Evolutionary conservation across 2,329 filamentous ascomycete genomes (phyloP).

Genomic region (Phoma sp.): DNA sequence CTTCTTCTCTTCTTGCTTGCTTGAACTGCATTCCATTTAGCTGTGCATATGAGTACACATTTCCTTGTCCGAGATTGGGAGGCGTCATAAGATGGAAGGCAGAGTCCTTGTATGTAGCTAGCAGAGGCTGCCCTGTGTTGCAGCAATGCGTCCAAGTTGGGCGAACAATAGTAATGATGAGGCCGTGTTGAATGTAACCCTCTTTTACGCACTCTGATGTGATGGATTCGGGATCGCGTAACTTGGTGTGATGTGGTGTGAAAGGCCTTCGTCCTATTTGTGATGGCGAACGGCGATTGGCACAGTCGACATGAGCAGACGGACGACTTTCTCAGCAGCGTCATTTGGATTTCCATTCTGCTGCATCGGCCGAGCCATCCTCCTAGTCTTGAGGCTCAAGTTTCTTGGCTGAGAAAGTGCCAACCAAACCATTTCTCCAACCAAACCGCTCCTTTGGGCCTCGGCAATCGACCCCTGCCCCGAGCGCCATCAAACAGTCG

Average conservation of each 20-base stretch:
- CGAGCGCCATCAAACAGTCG: slow-evolving; percentile 19
- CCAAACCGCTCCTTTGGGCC: slow-evolving; percentile 15
- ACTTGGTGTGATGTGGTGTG: not conserved
- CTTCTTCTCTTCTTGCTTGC: slow-evolving; percentile 15
- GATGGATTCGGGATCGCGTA: not conserved
- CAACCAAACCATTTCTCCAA: slow-evolving; percentile 9
- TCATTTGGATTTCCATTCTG: not conserved
- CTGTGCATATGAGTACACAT: slow-evolving; percentile 19
- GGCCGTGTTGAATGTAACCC: not conserved
- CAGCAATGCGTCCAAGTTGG: slow-evolving; percentile 16
- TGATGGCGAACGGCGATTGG: not conserved
- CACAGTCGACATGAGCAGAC: not conserved
- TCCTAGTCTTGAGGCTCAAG: slow-evolving; percentile 13
- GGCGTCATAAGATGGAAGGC: slow-evolving; percentile 9
- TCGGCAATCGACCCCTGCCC: slow-evolving; percentile 23
- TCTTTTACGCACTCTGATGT: not conserved
- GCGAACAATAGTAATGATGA: slow-evolving; percentile 19
- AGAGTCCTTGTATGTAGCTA: slow-evolving; percentile 12
- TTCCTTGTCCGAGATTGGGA: slow-evolving; percentile 17
- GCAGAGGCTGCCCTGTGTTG: slow-evolving; percentile 11
- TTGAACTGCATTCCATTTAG: slow-evolving; percentile 14
- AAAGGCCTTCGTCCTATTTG: not conserved
- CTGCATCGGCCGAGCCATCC: slow-evolving; percentile 4
- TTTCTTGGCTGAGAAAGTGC: slow-evolving; percentile 8
- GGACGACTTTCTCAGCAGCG: slow-evolving; percentile 1